Conservation (phyloP, 805 yeast genomes). For the Zygosaccharomyces gambellarensis region DNA sequence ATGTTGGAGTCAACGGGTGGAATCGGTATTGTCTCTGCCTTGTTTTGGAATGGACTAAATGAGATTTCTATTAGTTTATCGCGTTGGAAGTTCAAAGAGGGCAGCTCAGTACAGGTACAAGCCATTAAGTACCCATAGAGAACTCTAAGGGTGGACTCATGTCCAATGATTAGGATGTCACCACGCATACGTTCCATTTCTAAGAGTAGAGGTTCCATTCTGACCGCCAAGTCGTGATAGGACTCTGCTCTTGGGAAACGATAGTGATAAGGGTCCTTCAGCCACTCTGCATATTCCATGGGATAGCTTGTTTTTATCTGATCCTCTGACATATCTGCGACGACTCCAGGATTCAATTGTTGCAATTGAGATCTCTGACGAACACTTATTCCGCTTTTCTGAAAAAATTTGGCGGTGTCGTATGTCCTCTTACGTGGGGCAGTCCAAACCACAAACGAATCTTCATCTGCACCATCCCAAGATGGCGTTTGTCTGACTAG, state of each 20-base stretch:
- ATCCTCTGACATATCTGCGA: slow-evolving; percentile 60
- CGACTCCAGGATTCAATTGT: slow-evolving; percentile 85
- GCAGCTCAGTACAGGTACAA: slow-evolving; percentile 80
- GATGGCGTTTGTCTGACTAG: slow-evolving; percentile 37
- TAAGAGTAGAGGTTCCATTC: slow-evolving; percentile 86
- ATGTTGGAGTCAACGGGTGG: neutral
- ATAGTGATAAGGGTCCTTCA: slow-evolving; percentile 84
- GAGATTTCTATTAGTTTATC: slow-evolving; percentile 82
- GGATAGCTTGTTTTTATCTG: slow-evolving; percentile 61
- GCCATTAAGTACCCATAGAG: slow-evolving; percentile 95
- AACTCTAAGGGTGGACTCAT: slow-evolving; percentile 83
- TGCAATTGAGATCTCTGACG: slow-evolving; percentile 77
- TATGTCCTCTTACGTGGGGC: slow-evolving; percentile 82
- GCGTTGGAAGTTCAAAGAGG: slow-evolving; percentile 69
- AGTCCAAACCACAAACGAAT: slow-evolving; percentile 86
- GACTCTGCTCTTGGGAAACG: slow-evolving; percentile 90
- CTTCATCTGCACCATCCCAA: slow-evolving; percentile 54
- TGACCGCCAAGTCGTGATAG: slow-evolving; percentile 91
- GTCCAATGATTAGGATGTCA: slow-evolving; percentile 86
- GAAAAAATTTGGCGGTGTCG: slow-evolving; percentile 70
- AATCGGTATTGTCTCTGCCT: slow-evolving; percentile 49
- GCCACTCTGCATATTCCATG: slow-evolving; percentile 59
- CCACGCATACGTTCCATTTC: slow-evolving; percentile 92
- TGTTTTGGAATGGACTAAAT: slow-evolving; percentile 79
- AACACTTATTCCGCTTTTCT: slow-evolving; percentile 56